These are phyloP conservation scores for Phytophthora chlamydospora DNA, from an alignment of 352 stramenopile genomes.

Conservation along the genomic window DNA sequence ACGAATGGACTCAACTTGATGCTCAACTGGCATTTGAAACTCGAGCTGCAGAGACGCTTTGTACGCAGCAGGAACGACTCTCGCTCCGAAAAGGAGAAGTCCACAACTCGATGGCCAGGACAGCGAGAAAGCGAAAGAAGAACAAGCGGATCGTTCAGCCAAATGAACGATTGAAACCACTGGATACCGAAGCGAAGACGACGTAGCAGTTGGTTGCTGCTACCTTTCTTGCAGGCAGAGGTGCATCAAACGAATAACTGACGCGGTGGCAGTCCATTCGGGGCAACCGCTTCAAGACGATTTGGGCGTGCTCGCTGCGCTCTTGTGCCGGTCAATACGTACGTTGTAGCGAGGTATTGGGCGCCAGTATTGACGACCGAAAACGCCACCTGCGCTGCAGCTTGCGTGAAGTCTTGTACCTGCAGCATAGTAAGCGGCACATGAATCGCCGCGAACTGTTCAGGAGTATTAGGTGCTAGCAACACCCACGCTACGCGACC, in stretches of 20 bases:
- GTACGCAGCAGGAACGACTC: not conserved
- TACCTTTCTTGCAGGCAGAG: too few relatives aligned
- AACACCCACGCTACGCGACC: conserved; percentile 18
- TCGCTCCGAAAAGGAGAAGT: not conserved
- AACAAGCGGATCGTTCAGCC: not conserved
- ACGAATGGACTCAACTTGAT: conserved; percentile 25
- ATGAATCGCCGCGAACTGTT: conserved; percentile 25
- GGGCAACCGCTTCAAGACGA: too few relatives aligned
- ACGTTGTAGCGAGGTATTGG: conserved; percentile 24
- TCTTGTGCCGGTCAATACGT: conserved; percentile 29
- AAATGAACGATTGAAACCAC: conserved; percentile 9
- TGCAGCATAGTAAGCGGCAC: conserved; percentile 3
- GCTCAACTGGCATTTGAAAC: conserved; percentile 8
- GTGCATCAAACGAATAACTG: too few relatives aligned
- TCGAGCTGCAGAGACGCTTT: conserved; percentile 3
- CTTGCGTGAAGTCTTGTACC: conserved; percentile 21
- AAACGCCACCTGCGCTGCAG: conserved; percentile 31
- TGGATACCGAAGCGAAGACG: not conserved
- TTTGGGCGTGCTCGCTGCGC: conserved; percentile 14
- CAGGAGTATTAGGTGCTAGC: conserved; percentile 27
- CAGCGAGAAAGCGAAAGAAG: conserved; percentile 1
- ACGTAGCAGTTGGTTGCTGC: too few relatives aligned
- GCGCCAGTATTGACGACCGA: conserved; percentile 34
- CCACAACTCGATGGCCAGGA: not conserved
- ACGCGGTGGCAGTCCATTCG: too few relatives aligned